Conservation (phyloP, 306 rosid species). For the Quercus glauca region DNA sequence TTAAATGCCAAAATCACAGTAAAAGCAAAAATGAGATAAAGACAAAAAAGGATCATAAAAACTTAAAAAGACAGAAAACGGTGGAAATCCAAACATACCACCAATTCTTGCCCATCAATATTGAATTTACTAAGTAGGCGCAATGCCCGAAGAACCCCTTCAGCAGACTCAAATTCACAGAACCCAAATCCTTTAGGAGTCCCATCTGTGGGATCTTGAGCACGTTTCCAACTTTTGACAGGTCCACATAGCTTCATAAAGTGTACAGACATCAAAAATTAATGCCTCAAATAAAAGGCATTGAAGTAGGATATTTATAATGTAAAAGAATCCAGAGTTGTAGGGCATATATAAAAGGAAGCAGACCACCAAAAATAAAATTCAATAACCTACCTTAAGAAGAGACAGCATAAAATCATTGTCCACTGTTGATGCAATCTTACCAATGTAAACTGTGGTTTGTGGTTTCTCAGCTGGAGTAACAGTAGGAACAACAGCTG, state of each 20-base stretch:
- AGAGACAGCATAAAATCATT: conserved; percentile 81
- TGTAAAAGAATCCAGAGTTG: background rate
- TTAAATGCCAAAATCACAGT: background rate
- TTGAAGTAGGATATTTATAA: background rate
- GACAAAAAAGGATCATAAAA: background rate
- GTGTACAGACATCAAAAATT: conserved; percentile 11
- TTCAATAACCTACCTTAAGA: conserved; percentile 59
- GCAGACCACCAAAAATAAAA: background rate
- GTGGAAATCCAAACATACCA: conserved; percentile 51
- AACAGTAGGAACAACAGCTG: conserved; percentile 60
- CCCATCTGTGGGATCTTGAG: conserved; percentile 84
- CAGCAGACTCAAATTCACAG: conserved; percentile 94
- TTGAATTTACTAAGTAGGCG: conserved; percentile 81
- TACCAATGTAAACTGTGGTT: conserved; percentile 86
- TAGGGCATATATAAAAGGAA: background rate
- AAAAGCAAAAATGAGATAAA: background rate
- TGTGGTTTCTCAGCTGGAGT: conserved; percentile 82
- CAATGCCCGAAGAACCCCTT: conserved; percentile 95
- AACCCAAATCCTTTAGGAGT: conserved; percentile 89
- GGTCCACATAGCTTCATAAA: conserved; percentile 78
- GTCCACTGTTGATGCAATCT: conserved; percentile 88
- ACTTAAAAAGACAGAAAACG: background rate
- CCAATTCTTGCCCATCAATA: conserved; percentile 90
- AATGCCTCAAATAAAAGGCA: background rate
- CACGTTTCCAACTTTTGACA: conserved; percentile 96